Evolutionary conservation across 495 filamentous ascomycete genomes (phyloP).

Genomic region (Friedmanniomyces simplex): DNA sequence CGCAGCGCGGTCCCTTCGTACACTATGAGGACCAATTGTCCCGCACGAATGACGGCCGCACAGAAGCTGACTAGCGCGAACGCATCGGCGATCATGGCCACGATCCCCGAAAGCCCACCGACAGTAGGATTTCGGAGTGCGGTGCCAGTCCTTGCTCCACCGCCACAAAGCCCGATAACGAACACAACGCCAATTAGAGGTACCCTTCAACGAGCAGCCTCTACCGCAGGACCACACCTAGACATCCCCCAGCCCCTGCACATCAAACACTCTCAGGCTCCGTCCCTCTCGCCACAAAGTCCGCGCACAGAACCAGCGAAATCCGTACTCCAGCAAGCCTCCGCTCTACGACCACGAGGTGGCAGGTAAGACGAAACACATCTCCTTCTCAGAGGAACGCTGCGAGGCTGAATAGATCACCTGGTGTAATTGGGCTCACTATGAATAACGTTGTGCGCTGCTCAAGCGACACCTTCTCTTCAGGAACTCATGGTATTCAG

Average conservation of each 20-base stretch:
- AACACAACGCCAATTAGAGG: not conserved
- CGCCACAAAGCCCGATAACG: not conserved
- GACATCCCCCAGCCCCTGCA: conserved; percentile 13
- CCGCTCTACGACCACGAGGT: conserved; percentile 24
- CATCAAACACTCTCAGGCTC: conserved; percentile 4
- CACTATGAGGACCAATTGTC: not conserved
- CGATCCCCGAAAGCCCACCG: not conserved
- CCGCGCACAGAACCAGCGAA: conserved; percentile 22
- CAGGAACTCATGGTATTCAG: too few relatives aligned
- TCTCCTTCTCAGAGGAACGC: too few relatives aligned
- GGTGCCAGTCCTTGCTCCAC: conserved; percentile 8
- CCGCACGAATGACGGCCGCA: not conserved
- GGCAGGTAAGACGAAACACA: too few relatives aligned
- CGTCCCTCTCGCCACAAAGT: conserved; percentile 4
- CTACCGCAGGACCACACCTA: not conserved
- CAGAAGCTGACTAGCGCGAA: conserved; percentile 15
- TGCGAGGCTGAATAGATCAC: too few relatives aligned
- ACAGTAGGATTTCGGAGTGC: conserved; percentile 5
- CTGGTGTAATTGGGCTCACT: too few relatives aligned
- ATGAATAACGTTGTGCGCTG: too few relatives aligned
- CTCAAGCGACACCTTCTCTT: too few relatives aligned
- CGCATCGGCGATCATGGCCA: conserved; percentile 14
- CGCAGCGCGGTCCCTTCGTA: too few relatives aligned
- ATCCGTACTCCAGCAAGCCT: conserved; percentile 22
- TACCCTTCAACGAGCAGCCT: not conserved